These are phyloP conservation scores for Candida caryicola DNA, from an alignment of 805 yeast species.

Conservation along the genomic window DNA sequence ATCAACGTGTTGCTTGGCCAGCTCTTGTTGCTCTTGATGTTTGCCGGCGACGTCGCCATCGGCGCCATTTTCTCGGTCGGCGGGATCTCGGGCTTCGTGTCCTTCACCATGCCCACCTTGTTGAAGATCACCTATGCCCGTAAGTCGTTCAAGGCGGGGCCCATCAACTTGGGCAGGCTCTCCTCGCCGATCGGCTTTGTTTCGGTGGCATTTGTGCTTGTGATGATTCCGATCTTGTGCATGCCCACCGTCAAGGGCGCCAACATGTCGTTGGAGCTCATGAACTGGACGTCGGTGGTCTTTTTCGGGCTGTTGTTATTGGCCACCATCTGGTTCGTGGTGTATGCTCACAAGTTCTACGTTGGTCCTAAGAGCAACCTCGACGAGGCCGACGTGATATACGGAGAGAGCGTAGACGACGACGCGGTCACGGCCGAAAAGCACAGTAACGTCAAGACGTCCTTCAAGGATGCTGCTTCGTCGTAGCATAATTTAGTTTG, in stretches of 20 bases:
- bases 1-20: conserved; percentile 54
- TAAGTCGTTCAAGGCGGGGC: conserved; percentile 56
- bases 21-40: conserved; percentile 52
- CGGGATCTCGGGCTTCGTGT: conserved; percentile 65
- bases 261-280: conserved; percentile 33
- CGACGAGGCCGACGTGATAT: conserved; percentile 32
- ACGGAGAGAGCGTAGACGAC: conserved; percentile 17
- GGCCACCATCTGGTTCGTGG: conserved; percentile 47
- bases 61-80: conserved; percentile 73
- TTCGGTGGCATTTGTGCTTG: conserved; percentile 47
- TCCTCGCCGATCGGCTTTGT: conserved; percentile 48
- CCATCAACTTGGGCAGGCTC: conserved; percentile 60
- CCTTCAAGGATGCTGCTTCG: conserved; percentile 1
- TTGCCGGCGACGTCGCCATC: conserved; percentile 64
- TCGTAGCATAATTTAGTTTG: too few species aligned
- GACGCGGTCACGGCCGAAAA: neutral
- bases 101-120: conserved; percentile 62
- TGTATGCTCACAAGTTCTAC: conserved; percentile 59
- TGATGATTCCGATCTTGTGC: conserved; percentile 60
- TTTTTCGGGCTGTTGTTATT: conserved; percentile 58
- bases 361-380: conserved; percentile 58
- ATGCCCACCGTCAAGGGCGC: conserved; percentile 46
- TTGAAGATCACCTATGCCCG: conserved; percentile 56
- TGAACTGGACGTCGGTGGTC: conserved; percentile 63
- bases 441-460: neutral